Conservation (phyloP, 2,329 filamentous ascomycete genomes). For the Paecilomyces sp. region DNA sequence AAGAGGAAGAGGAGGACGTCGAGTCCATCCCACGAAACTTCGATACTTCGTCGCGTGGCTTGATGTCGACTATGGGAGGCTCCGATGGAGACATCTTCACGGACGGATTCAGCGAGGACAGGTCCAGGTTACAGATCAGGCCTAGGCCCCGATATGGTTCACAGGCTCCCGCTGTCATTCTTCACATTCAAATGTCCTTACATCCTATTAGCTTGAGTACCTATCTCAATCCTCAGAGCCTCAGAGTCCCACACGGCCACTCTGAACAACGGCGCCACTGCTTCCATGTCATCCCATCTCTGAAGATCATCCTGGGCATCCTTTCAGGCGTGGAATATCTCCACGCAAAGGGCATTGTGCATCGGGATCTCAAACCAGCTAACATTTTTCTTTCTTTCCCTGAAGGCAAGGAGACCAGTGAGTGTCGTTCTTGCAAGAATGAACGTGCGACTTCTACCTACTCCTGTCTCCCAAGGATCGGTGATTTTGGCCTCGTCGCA, state of each 20-base stretch:
- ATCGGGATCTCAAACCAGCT: slow-evolving; percentile 61
- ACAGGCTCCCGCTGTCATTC: slow-evolving; percentile 36
- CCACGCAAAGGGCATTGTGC: slow-evolving; percentile 54
- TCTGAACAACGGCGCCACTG: slow-evolving; percentile 45
- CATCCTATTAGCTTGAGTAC: slow-evolving; percentile 56
- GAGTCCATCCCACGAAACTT: slow-evolving; percentile 42
- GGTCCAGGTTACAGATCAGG: slow-evolving; percentile 24
- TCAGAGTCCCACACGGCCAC: slow-evolving; percentile 12
- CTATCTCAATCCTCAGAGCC: slow-evolving; percentile 43
- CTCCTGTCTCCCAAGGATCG: slow-evolving; percentile 55
- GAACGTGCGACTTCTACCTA: slow-evolving; percentile 18
- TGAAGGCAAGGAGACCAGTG: slow-evolving; percentile 40
- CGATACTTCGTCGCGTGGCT: slow-evolving; percentile 19
- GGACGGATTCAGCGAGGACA: slow-evolving; percentile 31
- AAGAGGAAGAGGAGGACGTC: slow-evolving; percentile 40
- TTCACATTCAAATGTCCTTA: slow-evolving; percentile 63
- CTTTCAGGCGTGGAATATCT: slow-evolving; percentile 59
- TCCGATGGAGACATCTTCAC: slow-evolving; percentile 35
- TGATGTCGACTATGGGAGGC: slow-evolving; percentile 26
- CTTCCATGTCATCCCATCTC: slow-evolving; percentile 52
- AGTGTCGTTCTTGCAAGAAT: slow-evolving; percentile 39
- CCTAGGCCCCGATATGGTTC: slow-evolving; percentile 14
- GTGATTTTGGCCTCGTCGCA: slow-evolving; percentile 61
- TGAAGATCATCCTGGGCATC: slow-evolving; percentile 53
- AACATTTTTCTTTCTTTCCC: slow-evolving; percentile 57